Conservation (phyloP, 345 rosid genomes). For the Camelina sativa region DNA sequence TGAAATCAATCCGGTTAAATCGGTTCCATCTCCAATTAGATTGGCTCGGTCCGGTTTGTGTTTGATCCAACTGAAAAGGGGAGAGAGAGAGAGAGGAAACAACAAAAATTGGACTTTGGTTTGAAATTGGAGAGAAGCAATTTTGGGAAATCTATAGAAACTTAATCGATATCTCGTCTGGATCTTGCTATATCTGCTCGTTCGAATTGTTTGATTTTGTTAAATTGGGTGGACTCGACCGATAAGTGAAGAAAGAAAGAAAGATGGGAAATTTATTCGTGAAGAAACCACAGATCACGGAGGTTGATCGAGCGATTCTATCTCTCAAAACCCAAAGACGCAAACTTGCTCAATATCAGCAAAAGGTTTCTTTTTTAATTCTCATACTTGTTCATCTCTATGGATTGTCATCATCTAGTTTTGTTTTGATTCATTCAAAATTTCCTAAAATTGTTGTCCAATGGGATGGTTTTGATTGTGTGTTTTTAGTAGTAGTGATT, state of each 20-base stretch:
- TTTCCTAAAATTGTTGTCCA: not conserved
- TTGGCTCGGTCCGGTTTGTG: conserved; percentile 4
- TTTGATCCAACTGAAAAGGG: conserved; percentile 17
- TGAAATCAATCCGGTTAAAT: not conserved
- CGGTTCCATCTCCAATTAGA: conserved; percentile 23
- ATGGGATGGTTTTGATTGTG: not conserved
- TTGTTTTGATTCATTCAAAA: conserved; percentile 3
- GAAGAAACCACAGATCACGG: conserved; percentile 97
- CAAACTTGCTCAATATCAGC: conserved; percentile 90
- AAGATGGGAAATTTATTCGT: conserved; percentile 91
- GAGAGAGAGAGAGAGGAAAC: not conserved
- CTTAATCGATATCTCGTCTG: not conserved
- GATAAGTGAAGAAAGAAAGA: not conserved
- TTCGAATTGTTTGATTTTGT: not conserved
- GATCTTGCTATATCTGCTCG: not conserved
- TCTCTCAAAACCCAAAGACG: conserved; percentile 96
- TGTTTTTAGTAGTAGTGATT: not conserved
- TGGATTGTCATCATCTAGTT: not conserved
- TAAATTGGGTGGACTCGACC: not conserved
- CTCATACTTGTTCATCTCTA: not conserved
- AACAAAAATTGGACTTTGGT: conserved; percentile 14
- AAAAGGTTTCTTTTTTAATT: conserved; percentile 60
- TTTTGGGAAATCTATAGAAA: conserved; percentile 13
- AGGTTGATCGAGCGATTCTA: conserved; percentile 93
- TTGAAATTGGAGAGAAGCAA: conserved; percentile 13